Evolutionary conservation across 2,329 filamentous ascomycete genomes (phyloP), one percentile per base, ranked within the genome.

Genomic region (Biscogniauxia sp.): DNA sequence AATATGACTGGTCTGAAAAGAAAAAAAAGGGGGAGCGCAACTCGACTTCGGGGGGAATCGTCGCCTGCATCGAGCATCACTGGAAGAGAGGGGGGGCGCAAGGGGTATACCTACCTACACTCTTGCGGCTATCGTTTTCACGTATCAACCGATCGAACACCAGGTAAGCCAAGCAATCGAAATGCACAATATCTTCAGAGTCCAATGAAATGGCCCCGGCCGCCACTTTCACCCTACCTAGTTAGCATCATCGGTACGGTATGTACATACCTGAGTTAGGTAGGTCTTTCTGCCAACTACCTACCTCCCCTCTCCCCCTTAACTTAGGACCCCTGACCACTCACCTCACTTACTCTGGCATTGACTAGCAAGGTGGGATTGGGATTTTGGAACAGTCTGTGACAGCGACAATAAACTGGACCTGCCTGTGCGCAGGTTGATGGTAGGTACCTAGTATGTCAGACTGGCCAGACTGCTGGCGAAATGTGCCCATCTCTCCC

Each of bases 41-140:
- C 53, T 59, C 56, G 51, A 61, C 19, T 51, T 32, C 59, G 57
- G 56, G 56, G 53, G 59, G 59, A 56, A 59, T 54, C 63, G 32
- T 57, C 15, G 28, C 56, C 56, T 54, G 61, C 56, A 53, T 58
- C 37, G 20, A 62, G 54, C 32, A 68, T 68, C 64, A 57, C 66
- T 13, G 37, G 37, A 45, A 45, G 37, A 45, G 37, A 45, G 11
- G 7, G n/a, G 37, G 15, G 15, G 37, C 37, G 37, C 37, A 45
- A 45, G 37, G 37, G 37, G 37, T 45, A 32, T 45, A n/a, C n/a
- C n/a, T n/a, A n/a, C n/a, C n/a, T n/a, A n/a, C 52, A 57, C 53
- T 64, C 25, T 54, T 60, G 62, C 64, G 59, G 54, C 55, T 60
- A 60, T 55, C 53, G 56, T 53, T 45, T 54, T 64, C 57, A 56